Conservation (phyloP, 768 basidiomycete species). For the Russula vinacea region DNA sequence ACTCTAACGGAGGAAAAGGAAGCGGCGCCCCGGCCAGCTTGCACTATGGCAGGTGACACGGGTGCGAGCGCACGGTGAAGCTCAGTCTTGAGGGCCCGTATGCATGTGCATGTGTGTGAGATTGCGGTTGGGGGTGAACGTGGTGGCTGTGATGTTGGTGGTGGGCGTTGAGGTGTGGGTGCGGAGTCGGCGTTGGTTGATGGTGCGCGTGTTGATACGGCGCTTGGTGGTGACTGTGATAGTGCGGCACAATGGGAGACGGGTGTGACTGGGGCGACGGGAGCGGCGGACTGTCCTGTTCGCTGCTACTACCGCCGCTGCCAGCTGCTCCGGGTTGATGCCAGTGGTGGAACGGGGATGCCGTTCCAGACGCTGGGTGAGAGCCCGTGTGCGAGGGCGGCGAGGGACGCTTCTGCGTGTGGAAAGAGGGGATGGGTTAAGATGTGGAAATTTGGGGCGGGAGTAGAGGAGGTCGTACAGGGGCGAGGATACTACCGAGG, state of each 20-base stretch:
- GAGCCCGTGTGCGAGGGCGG: conserved; percentile 40
- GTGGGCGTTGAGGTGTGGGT: conserved; percentile 7
- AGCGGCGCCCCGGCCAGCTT: conserved; percentile 20
- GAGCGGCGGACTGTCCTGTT: conserved; percentile 20
- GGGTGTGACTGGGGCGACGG: conserved; percentile 30
- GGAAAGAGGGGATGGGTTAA: conserved; percentile 12
- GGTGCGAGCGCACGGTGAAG: conserved; percentile 37
- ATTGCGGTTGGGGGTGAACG: conserved; percentile 28
- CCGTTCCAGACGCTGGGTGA: conserved; percentile 50
- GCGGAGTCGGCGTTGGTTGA: conserved; percentile 9
- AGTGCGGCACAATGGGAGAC: conserved; percentile 27
- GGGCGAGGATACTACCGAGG: conserved; percentile 57
- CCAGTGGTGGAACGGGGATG: conserved; percentile 45
- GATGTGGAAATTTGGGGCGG: conserved; percentile 7
- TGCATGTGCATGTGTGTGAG: conserved; percentile 22
- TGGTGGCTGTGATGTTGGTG: conserved; percentile 3
- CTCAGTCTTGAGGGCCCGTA: conserved; percentile 42
- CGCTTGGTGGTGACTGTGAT: conserved; percentile 2
- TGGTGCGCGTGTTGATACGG: conserved; percentile 16
- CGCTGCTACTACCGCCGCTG: not conserved
- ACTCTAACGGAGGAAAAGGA: conserved; percentile 3
- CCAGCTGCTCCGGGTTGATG: conserved; percentile 30
- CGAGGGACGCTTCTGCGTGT: conserved; percentile 50
- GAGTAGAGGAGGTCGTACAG: conserved; percentile 43
- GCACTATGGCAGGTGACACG: conserved; percentile 23